Evolutionary conservation across 192 early-diverging fungal species (phyloP).

Genomic region (Diversispora eburnea): DNA sequence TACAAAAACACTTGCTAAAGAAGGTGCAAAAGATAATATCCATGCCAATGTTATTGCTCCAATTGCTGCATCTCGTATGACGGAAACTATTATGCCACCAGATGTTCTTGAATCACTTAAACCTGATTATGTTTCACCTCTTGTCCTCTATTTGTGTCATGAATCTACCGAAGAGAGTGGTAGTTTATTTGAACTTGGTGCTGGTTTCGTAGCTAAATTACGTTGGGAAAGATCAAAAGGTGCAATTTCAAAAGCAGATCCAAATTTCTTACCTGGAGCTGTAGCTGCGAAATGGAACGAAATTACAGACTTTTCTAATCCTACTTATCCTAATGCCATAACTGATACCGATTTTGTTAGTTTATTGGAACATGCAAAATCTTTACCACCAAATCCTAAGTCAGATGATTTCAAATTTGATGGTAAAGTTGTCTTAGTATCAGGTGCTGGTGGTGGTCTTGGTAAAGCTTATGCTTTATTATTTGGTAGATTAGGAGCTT

Average conservation of each 20-base stretch:
- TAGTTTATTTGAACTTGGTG: constrained; percentile 93
- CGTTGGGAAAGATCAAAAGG: constrained; percentile 88
- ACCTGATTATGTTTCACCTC: constrained; percentile 94
- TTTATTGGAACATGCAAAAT: constrained; percentile 73
- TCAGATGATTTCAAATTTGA: constrained; percentile 65
- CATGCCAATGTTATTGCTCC: constrained; percentile 93
- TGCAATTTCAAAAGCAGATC: constrained; percentile 87
- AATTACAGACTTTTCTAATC: constrained; percentile 64
- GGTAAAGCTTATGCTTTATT: constrained; percentile 88
- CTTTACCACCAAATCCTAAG: constrained; percentile 57
- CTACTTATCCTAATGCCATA: constrained; percentile 68
- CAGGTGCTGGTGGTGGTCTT: constrained; percentile 92
- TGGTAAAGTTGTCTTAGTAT: constrained; percentile 84
- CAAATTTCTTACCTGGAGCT: constrained; percentile 76
- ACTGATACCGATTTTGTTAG: constrained; percentile 82
- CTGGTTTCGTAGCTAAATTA: constrained; percentile 90
- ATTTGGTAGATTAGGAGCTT: constrained; percentile 85
- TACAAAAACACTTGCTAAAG: constrained; percentile 85
- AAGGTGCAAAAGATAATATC: constrained; percentile 95
- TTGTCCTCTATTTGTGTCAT: constrained; percentile 92
- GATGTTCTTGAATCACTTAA: constrained; percentile 94
- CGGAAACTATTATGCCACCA: constrained; percentile 91
- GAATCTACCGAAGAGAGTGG: constrained; percentile 80
- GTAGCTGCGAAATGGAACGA: constrained; percentile 74
- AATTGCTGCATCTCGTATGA: constrained; percentile 96